These are phyloP conservation scores for Bruguiera hainesii DNA, from an alignment of 441 rosid species.

Conservation along the genomic window DNA sequence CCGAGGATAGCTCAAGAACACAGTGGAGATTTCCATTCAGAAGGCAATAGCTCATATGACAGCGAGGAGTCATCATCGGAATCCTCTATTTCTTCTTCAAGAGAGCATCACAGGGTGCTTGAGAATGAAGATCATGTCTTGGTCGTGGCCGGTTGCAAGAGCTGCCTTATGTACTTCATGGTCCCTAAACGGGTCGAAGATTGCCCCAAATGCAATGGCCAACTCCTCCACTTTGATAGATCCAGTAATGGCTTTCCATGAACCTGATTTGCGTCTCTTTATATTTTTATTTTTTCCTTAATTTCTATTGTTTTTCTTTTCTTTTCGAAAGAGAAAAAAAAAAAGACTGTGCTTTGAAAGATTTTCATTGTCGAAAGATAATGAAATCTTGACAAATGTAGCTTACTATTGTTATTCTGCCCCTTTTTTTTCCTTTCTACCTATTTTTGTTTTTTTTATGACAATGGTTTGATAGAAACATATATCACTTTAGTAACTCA, in stretches of 20 bases:
- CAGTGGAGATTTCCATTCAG: conserved; percentile 40
- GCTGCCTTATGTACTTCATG: conserved; percentile 94
- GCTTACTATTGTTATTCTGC: not conserved
- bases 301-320: not conserved
- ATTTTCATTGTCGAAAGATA: conserved; percentile 25
- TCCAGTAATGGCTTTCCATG: conserved; percentile 46
- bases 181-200: conserved; percentile 73
- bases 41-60: conserved; percentile 56
- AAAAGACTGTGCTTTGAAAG: conserved; percentile 20
- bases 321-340: not conserved
- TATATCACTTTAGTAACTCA: not conserved
- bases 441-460: not conserved
- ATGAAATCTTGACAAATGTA: conserved; percentile 31
- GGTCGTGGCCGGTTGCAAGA: conserved; percentile 93
- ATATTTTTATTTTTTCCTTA: not conserved
- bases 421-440: not conserved
- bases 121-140: conserved; percentile 51
- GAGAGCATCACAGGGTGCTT: conserved; percentile 20
- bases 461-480: not conserved
- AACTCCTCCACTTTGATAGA: conserved; percentile 81
- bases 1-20: conserved; percentile 42
- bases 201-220: conserved; percentile 84
- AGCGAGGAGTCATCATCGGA: conserved; percentile 75
- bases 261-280: conserved; percentile 17
- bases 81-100: conserved; percentile 40